phyloP scores from a whole-genome alignment of 352 stramenopile species.

The Pythium aphanidermatum region DNA sequence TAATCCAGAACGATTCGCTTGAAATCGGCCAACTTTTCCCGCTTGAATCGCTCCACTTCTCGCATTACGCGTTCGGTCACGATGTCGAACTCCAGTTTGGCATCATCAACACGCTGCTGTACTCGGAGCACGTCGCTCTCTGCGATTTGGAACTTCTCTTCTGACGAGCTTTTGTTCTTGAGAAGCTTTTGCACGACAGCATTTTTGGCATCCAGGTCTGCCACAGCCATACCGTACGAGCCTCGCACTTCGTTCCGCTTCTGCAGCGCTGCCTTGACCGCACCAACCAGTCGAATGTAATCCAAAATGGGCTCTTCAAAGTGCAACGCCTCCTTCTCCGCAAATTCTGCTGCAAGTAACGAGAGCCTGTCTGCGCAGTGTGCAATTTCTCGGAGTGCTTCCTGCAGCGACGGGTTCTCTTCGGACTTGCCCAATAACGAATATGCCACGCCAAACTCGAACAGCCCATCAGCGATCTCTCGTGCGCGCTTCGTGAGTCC shows the following conservation, averaged over 20 bases:
- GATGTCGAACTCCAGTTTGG: conserved; percentile 92
- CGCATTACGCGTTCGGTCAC: conserved; percentile 92
- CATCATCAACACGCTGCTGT: conserved; percentile 81
- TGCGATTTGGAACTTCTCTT: conserved; percentile 88
- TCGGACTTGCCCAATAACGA: conserved; percentile 92
- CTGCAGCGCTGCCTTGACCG: conserved; percentile 91
- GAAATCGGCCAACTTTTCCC: conserved; percentile 94
- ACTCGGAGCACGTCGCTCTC: conserved; percentile 70
- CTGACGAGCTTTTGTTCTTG: conserved; percentile 56
- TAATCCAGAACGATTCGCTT: conserved; percentile 95
- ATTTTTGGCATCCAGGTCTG: conserved; percentile 86
- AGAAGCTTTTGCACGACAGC: conserved; percentile 47
- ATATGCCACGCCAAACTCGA: conserved; percentile 96
- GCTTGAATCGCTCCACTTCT: conserved; percentile 97
- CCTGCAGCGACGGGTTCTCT: conserved; percentile 89
- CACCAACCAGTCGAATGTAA: conserved; percentile 95
- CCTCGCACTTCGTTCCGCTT: conserved; percentile 91
- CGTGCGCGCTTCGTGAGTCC: conserved; percentile 91
- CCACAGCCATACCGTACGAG: conserved; percentile 80
- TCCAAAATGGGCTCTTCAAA: conserved; percentile 96
- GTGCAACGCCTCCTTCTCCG: conserved; percentile 87
- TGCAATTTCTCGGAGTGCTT: conserved; percentile 90
- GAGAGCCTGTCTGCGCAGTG: conserved; percentile 91
- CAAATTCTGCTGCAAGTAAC: conserved; percentile 89
- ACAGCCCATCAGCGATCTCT: conserved; percentile 94